Evolutionary conservation across 768 basidiomycete species (phyloP), one percentile per base, ranked within the genome.

Genomic region (Podaxis sp.): DNA sequence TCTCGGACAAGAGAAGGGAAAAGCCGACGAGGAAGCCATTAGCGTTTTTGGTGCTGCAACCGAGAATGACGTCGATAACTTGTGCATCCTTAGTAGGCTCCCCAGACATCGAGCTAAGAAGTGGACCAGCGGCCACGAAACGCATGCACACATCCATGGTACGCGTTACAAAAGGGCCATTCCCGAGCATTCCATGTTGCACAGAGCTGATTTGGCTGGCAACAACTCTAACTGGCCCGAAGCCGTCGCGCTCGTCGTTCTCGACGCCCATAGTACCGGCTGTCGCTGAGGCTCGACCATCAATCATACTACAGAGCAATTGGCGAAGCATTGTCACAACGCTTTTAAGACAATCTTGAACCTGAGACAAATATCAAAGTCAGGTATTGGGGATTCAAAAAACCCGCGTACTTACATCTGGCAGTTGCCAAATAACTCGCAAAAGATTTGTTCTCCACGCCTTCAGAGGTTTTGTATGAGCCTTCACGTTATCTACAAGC

Each of bases 1-100:
- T 76, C 57, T 85, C 83, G 13, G 76, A 71, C 26, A 92, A 77
- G 52, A 88, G 79, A 1, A 84, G 75, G 4, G 82, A 80, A 15
- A 82, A 87, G 9, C 92, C 73, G 19, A 85, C 66, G 11, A 89
- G 69, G 65, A 95, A 87, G 52, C 83, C 83, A 38, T 85, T 81
- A 0, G 80, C 77, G 6, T 70, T 67, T 11, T 59, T 57, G 8
- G 78, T 77, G 9, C 78, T 77, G 63, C 79, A 84, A 1, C 76
- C 71, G 1, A 83, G 65, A 28, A 91, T 72, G 36, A 86, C 68
- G 24, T 88, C 81, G 8, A 82, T 76, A 12, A 93, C 72, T 15
- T 87, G 79, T 68, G 81, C 82, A 68, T 93, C 88, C 26, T 84
- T 84, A 22, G 87, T 84, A 1, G 82, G 78, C 65, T 88, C 84